phyloP scores from a whole-genome alignment of 805 yeast genomes.

The Candida ficus region DNA sequence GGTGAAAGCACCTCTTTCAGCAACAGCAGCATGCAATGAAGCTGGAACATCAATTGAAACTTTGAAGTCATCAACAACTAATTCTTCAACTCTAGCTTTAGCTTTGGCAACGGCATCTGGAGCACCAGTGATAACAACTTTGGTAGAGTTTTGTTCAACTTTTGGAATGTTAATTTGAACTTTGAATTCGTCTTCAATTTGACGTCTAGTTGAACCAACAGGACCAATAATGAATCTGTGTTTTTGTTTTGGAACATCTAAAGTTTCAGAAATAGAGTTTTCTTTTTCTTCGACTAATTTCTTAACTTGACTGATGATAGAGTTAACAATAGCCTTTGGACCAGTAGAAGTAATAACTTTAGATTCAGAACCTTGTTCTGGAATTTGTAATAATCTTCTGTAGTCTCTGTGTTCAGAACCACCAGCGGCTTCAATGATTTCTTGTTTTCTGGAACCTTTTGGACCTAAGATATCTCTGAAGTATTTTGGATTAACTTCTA shows the following conservation, averaged over 20 bases:
- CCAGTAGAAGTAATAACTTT: conserved; percentile 63
- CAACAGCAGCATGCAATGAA: conserved; percentile 50
- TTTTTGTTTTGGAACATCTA: conserved; percentile 63
- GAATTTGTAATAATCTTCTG: conserved; percentile 59
- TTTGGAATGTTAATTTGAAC: conserved; percentile 67
- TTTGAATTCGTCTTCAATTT: conserved; percentile 62
- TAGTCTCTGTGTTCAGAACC: conserved; percentile 49
- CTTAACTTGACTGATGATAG: conserved; percentile 57
- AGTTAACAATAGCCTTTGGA: conserved; percentile 65
- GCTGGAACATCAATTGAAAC: conserved; percentile 54
- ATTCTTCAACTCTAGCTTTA: conserved; percentile 51
- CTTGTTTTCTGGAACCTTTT: conserved; percentile 67
- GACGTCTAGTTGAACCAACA: conserved; percentile 68
- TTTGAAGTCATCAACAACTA: conserved; percentile 55
- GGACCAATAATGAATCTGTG: conserved; percentile 79
- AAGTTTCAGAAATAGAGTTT: conserved; percentile 45
- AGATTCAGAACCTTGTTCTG: conserved; percentile 59
- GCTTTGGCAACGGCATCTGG: conserved; percentile 63
- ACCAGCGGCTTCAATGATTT: conserved; percentile 75
- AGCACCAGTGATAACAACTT: conserved; percentile 55
- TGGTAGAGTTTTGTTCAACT: conserved; percentile 41
- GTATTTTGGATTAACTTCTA: conserved; percentile 69
- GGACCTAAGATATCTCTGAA: conserved; percentile 76
- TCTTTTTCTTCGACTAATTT: conserved; percentile 61
- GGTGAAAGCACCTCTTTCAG: conserved; percentile 62